Evolutionary conservation across 345 rosid species (phyloP), one percentile per base, ranked within the genome.

Genomic region (Cardamine resedifolia): DNA sequence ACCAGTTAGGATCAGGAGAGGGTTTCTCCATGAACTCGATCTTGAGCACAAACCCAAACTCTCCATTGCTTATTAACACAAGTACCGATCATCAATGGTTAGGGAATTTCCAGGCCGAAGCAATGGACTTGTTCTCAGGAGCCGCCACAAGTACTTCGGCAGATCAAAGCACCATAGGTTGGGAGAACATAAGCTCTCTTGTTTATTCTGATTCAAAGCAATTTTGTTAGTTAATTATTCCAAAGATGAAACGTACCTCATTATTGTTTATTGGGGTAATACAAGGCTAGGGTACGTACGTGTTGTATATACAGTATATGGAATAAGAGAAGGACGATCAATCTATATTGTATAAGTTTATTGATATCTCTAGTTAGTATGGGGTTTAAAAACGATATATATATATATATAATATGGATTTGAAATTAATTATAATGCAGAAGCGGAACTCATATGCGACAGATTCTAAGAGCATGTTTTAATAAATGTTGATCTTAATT

Each of bases 141-240:
- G 64, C 38, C 14, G 64, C 39, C 51, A 84, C 83, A 48, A 75
- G 66, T 65, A 80, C 77, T 67, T 83, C 86, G 0, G 84, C 52
- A 1, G 90, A 84, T 74, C 73, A 74, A 81, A 83, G 85, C 55
- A 73, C 53, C 16, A 74, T 66, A 36, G 79, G 77, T 50, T 86
- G 87, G 88, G 86, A 79, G 47, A 82, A 86, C 49, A 79, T 74
- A 10, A 76, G 70, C 74, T 66, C 84, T 41, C 53, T 83, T 56
- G 72, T 60, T 56, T 81, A 77, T 82, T 79, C 85, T 36, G 77
- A 61, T 80, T 80, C 81, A 80, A 56, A 76, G 74, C 50, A 45
- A 26, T 49, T 57, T 50, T 71, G 61, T 19, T 71, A 19, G 15
- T 61, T 60, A 61, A 50, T 27, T 36, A 26, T 60, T 60, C 7